Base-by-base conservation (phyloP, 768 basidiomycete species). In the Suillus plorans region DNA sequence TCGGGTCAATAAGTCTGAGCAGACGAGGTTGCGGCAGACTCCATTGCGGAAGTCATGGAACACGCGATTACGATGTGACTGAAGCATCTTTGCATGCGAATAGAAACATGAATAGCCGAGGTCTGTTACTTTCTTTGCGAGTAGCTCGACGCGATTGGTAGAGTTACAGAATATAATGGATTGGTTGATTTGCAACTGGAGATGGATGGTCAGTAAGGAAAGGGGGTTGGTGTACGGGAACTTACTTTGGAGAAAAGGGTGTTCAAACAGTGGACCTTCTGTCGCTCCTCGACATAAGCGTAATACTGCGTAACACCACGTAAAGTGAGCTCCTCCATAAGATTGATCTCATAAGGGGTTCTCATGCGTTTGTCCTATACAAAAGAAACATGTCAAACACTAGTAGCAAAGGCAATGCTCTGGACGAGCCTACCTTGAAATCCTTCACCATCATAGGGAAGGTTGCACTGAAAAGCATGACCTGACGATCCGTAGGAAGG, bases 131-230 rank as follows among this genome's bases (percentile, higher is more conserved):
- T 99, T 99, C 83, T 99, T 98, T 66, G 97, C 97, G 71, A 99
- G 86, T 57, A 99, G 91, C 80, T 99, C 97, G 81, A 99, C 97
- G 64, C 97, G 95, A 83, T 98, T 97, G 73, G 97, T 99, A 69
- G 97, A 98, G 84, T 99, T 99, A 81, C 97, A 99, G 81, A 99
- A 99, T 76, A 99, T 99, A 80, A 99, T 99, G 65, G 97, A 98
- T 81, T 99, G 97, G 81, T 99, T 99, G 84, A 99, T 99, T 96
- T 99, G 97, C 60, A 99, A 88, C 94, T 98, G 75, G 18, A 14
- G 44, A 64, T 56, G 49, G 22, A 22, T 69, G 37, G 66, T 65
- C 57, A 60, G 64, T 36, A 14, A 41, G 18, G 13, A 55, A 44
- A 52, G 31, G 31, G 41, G 61, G 16, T 28, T 37, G 20, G 9